phyloP scores from a whole-genome alignment of 73 alveolate genomes.

The Paramecium biaurelia region DNA sequence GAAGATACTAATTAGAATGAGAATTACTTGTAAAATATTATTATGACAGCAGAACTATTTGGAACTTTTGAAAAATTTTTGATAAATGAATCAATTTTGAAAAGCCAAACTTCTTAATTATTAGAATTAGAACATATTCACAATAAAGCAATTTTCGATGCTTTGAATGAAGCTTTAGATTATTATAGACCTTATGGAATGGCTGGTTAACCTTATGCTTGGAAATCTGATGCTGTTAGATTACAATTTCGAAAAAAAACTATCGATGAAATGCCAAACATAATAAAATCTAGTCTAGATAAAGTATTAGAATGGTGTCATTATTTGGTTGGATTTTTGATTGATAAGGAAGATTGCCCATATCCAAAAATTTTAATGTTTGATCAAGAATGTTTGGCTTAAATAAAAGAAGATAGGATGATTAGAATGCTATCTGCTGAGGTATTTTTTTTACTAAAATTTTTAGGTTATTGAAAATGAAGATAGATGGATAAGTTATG shows the following conservation, averaged over 20 bases:
- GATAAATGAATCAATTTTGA: background rate
- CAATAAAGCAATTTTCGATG: slow-evolving; percentile 64
- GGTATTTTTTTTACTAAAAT: background rate
- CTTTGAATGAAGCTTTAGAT: slow-evolving; percentile 60
- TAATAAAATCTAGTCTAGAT: slow-evolving; percentile 48
- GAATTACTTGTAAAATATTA: background rate
- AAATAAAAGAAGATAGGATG: slow-evolving; percentile 70
- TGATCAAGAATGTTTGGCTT: slow-evolving; percentile 68
- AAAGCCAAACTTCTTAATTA: background rate
- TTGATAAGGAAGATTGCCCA: slow-evolving; percentile 63
- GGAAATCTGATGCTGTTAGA: slow-evolving; percentile 49
- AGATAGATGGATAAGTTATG: slow-evolving; percentile 64
- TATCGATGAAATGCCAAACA: background rate
- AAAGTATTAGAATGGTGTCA: slow-evolving; percentile 64
- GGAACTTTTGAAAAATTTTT: background rate
- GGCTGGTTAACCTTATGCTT: slow-evolving; percentile 54
- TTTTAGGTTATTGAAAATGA: slow-evolving; percentile 54
- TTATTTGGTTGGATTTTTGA: slow-evolving; percentile 63
- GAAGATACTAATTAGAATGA: background rate
- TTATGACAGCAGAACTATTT: background rate
- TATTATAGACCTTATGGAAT: slow-evolving; percentile 54
- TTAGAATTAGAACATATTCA: slow-evolving; percentile 57
- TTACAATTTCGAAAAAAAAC: background rate
- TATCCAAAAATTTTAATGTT: slow-evolving; percentile 50
- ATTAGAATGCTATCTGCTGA: slow-evolving; percentile 67